Base-by-base conservation (phyloP, 306 rosid species). In the Quercus aquifolioides region DNA sequence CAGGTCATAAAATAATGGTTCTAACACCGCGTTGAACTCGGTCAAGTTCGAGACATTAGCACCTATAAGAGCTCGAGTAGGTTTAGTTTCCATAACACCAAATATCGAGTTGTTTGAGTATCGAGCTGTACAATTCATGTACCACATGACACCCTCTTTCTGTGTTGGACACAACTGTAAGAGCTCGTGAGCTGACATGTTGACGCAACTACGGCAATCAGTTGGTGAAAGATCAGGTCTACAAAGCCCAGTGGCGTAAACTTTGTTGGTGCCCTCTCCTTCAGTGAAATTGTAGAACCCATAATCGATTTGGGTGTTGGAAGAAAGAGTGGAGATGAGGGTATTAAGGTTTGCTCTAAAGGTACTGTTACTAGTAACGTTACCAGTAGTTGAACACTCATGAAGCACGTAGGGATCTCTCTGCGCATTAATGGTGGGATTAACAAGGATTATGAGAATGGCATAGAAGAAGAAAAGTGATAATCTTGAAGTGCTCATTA, bases 131-230 rank as follows among this genome's bases (percentile, higher is more conserved):
- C 91, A 89, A 15, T 33, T 20, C 21, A 80, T 86, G 64, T 84
- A 77, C 88, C 84, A 84, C 0, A 79, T 79, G 18, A 88, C 60
- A 5, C 91, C 90, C 59, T 83, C 94, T 51, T 84, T 90, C 82
- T 86, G 90, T 46, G 78, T 76, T 6, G 88, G 90, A 74, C 91
- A 90, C 6, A 1, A 58, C 67, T 23, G 17, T 5, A 67, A 57
- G 77, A 88, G 68, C 68, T 60, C 68, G 68, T 25, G 86, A 15
- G 15, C 78, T 26, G 54, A 14, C 10, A 43, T 74, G 0, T 77
- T 70, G 76, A 89, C 76, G 77, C 96, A 91, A 56, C 74, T 77
- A 1, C 80, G 83, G 74, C 96, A 89, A 0, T 6, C 38, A 19
- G 71, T 84, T 0, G 58, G 41, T 11, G 21, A n/a, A 8, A 89